Evolutionary conservation across 1,284 basidiomycete genomes (phyloP), one percentile per base, ranked within the genome.

Genomic region (Retiboletus flavoniger): DNA sequence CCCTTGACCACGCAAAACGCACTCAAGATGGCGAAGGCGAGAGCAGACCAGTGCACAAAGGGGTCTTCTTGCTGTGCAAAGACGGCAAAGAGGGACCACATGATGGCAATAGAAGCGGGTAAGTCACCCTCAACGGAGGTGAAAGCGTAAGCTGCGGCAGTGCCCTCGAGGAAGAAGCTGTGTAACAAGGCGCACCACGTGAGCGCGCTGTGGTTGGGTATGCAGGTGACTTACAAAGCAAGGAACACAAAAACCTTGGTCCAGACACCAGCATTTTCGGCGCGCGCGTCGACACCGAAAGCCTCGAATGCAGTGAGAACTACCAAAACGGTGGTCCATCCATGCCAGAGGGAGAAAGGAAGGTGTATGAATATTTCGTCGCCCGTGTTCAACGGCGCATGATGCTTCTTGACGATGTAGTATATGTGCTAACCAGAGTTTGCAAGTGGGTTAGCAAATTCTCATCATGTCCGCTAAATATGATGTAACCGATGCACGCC

Each of bases 161-260:
- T 97, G 19, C 85, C 89, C 73, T 96, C 94, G 59, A 98, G 86
- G 87, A 97, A 96, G 77, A 97, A 85, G 60, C 86, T 89, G 55
- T 46, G 47, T 39, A 24, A 47, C 13, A 49, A 43, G 21, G 35
- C 28, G 28, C 24, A 47, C 35, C 43, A 58, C 46, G 42, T 39
- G 34, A 38, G 40, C 62, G 35, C 62, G 51, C 42, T 53, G 45
- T 11, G 40, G 43, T 35, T 43, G 28, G 38, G 17, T 11, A 4
- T 13, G 28, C 16, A 46, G 21, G 55, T 9, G 24, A 68, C 80
- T 61, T 66, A 89, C 82, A 92, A 74, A 59, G 83, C 90, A 43
- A 97, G 83, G 84, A 97, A 96, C 55, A 95, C 94, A 62, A 95
- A 91, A 63, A 93, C 84, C 70, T 96, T 95, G 69, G 93, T 96